Conservation (phyloP, 805 yeast genomes). For the Metschnikowia similis region DNA sequence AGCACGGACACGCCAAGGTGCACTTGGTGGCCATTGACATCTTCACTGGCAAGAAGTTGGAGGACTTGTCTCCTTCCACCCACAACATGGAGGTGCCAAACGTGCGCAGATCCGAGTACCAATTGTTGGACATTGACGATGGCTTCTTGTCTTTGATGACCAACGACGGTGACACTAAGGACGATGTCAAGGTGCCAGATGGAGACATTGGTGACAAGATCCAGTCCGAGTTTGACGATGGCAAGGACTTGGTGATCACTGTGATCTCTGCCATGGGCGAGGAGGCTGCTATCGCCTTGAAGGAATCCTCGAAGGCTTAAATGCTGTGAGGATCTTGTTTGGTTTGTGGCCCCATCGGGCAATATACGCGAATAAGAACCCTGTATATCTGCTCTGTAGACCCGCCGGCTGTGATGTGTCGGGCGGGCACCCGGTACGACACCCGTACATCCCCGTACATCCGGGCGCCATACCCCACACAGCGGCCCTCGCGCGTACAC, state of each 20-base stretch:
- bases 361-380: constrained; percentile 8
- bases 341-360: constrained; percentile 8
- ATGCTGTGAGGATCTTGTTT: constrained; percentile 13
- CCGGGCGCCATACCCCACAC: no score
- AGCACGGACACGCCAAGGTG: constrained; percentile 99
- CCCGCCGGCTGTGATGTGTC: not conserved
- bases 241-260: constrained; percentile 96
- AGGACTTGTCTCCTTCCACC: constrained; percentile 99
- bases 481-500: no score
- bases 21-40: constrained; percentile 98
- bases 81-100: constrained; percentile 99
- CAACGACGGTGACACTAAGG: constrained; percentile 97
- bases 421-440: not conserved
- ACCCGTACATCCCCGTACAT: not conserved
- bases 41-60: constrained; percentile 98
- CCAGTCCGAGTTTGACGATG: constrained; percentile 92
- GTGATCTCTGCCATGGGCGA: constrained; percentile 98
- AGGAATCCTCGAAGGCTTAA: constrained; percentile 86
- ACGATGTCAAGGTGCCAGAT: constrained; percentile 97
- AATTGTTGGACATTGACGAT: constrained; percentile 96
- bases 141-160: constrained; percentile 97
- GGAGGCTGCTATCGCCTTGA: constrained; percentile 98
- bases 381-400: not conserved
- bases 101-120: constrained; percentile 93
- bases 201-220: constrained; percentile 94